Evolutionary conservation across 257 asterid species (phyloP).

Genomic region (Salvia hispanica): DNA sequence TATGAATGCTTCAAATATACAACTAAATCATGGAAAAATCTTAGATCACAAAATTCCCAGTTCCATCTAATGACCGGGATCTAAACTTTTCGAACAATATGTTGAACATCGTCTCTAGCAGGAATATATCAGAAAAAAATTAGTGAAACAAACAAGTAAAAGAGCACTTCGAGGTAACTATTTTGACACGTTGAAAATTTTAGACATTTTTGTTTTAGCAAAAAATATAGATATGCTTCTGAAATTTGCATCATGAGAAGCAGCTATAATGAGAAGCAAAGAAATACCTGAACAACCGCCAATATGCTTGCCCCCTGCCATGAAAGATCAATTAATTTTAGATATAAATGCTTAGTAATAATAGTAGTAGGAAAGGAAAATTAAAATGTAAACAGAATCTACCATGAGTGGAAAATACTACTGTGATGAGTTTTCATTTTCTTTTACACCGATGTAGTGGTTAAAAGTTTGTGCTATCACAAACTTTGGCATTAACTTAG

Average conservation of each 20-base stretch:
- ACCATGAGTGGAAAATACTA: not conserved
- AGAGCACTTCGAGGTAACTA: not conserved
- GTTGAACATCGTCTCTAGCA: not conserved
- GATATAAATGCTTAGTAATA: not conserved
- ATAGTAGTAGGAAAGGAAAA: not conserved
- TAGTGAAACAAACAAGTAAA: not conserved
- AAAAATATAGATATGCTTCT: not conserved
- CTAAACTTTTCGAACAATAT: not conserved
- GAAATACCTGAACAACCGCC: slow-evolving; percentile 88
- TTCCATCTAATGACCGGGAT: not conserved
- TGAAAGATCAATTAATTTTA: slow-evolving; percentile 23
- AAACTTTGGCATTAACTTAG: not conserved
- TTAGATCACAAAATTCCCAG: not conserved
- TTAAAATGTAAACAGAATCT: slow-evolving; percentile 2
- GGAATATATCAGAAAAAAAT: not conserved
- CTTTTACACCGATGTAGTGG: not conserved
- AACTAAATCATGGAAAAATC: not conserved
- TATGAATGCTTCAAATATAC: not conserved
- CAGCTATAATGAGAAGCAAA: slow-evolving; percentile 3
- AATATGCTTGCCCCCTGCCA: slow-evolving; percentile 80
- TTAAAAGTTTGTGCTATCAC: not conserved
- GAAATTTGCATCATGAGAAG: not conserved
- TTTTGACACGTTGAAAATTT: not conserved
- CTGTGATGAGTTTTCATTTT: not conserved
- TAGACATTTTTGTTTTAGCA: not conserved